A percentile compares a stretch with the other conserved stretches of the same genome.
These are phyloP conservation scores for Alternaria dauci DNA, from an alignment of 2,329 filamentous ascomycete species.

Conservation along the genomic window DNA sequence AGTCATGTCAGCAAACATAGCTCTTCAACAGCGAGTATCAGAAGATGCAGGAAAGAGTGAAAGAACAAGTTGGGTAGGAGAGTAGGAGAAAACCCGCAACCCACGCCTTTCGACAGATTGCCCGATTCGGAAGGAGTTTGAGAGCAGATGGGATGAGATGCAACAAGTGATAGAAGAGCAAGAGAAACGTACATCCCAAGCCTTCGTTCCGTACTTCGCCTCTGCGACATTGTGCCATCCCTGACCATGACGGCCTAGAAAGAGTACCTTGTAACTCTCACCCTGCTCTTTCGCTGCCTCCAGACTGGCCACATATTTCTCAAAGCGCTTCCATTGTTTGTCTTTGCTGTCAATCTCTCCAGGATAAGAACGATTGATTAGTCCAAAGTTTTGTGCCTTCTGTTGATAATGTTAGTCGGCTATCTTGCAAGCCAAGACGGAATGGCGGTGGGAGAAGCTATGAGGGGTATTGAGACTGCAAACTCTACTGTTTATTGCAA, in stretches of 20 bases:
- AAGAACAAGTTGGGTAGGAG: background rate
- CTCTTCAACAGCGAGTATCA: background rate
- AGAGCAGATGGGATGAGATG: background rate
- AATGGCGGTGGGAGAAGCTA: background rate
- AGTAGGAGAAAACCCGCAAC: background rate
- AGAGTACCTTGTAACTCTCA: constrained; percentile 70
- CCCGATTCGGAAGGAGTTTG: background rate
- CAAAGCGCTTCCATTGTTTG: constrained; percentile 68
- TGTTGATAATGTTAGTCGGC: background rate
- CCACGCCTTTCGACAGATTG: background rate
- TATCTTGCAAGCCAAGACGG: too few species aligned
- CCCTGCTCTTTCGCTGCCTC: constrained; percentile 56
- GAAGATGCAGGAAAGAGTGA: background rate
- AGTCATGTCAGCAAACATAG: background rate
- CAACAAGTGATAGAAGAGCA: background rate
- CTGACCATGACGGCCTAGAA: constrained; percentile 74
- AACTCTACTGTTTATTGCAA: too few species aligned
- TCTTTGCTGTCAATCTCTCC: constrained; percentile 50
- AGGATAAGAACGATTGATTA: constrained; percentile 68
- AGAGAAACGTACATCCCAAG: constrained; percentile 68
- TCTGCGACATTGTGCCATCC: constrained; percentile 72
- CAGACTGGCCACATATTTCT: constrained; percentile 62
- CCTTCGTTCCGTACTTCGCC: constrained; percentile 71
- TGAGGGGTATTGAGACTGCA: background rate
- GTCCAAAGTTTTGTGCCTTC: constrained; percentile 65